Base-by-base conservation (phyloP, 768 basidiomycete species). In the Lactarius hatsudake region DNA sequence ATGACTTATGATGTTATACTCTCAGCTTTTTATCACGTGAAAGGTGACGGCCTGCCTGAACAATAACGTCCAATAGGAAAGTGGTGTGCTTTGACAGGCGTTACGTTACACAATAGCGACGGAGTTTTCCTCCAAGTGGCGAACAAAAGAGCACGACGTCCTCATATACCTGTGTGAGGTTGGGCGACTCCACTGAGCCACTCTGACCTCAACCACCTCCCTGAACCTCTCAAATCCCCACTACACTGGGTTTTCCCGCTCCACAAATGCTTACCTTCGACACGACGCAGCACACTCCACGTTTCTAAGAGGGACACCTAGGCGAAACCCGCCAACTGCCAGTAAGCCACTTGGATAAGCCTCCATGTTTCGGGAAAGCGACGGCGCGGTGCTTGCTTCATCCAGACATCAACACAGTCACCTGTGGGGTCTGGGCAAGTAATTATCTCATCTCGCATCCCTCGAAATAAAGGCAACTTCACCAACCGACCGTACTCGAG, bases 171-270 rank as follows among this genome's bases (percentile, higher is more conserved):
- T 34, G 38, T 9, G 55, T 13, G 32, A 48, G 18, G 34, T 17
- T 9, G 43, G 28, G 34, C 28, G 40, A 20, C 36, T 30, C 10
- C 13, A 30, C 23, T 13, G 26, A 17, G 15, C 40, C 20, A 30
- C 42, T 57, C 60, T 68, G 56, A 43, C 63, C 42, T 38, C 23
- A n/a, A 64, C 66, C 66, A 64, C 66, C 45, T 55, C 62, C 26
- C 60, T 54, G 30, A 12, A 26, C 10, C 30, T 43, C 28, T 18
- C 26, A 36, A 26, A 38, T 15, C 18, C 34, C 18, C 38, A 38
- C 3, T 23, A 51, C n/a, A 10, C 26, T 7, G 9, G n/a, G 3
- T 10, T 38, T 38, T 26, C 28, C 10, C 36, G 23, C 34, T 55
- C 26, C 3, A 15, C n/a, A 20, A 26, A 26, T 51, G n/a, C 36